phyloP scores from a whole-genome alignment of 495 filamentous ascomycete genomes.

The Xylaria grammica region DNA sequence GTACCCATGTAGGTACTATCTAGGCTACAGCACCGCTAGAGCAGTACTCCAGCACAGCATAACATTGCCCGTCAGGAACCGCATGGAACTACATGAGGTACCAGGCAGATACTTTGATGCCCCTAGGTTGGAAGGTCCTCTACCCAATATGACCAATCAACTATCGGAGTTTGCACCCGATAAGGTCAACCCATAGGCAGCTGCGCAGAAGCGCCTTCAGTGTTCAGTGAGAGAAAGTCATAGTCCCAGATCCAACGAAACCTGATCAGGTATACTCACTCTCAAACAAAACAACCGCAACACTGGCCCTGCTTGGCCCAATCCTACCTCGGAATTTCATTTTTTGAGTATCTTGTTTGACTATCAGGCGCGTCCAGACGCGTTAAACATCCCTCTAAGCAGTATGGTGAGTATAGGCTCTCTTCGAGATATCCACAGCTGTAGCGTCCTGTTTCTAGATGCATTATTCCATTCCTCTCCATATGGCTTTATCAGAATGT shows the following conservation, averaged over 20 bases:
- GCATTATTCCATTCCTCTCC: background rate
- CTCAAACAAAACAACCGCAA: slow-evolving; percentile 17
- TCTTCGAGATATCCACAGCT: background rate
- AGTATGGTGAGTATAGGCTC: slow-evolving; percentile 17
- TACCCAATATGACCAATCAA: too few species aligned
- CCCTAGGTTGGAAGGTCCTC: too few species aligned
- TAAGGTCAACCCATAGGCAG: slow-evolving; percentile 5
- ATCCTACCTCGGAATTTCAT: background rate
- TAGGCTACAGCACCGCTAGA: background rate
- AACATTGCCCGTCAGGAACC: too few species aligned
- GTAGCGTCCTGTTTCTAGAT: background rate
- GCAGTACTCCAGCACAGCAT: background rate
- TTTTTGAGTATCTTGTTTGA: background rate
- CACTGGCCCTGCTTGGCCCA: slow-evolving; percentile 4
- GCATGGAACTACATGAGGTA: too few species aligned
- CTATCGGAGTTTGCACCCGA: too few species aligned
- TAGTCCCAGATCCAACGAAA: slow-evolving; percentile 15
- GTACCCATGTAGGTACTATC: too few species aligned
- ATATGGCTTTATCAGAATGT: background rate
- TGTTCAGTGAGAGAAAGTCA: background rate
- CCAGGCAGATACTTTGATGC: too few species aligned
- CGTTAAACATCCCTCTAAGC: slow-evolving; percentile 7
- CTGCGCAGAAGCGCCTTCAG: slow-evolving; percentile 12
- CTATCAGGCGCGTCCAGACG: slow-evolving; percentile 13
- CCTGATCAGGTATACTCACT: background rate